A percentile compares a stretch with the other conserved stretches of the same genome.
phyloP scores from a whole-genome alignment of 176 grass and related monocot species.

The Rhynchospora breviuscula region DNA sequence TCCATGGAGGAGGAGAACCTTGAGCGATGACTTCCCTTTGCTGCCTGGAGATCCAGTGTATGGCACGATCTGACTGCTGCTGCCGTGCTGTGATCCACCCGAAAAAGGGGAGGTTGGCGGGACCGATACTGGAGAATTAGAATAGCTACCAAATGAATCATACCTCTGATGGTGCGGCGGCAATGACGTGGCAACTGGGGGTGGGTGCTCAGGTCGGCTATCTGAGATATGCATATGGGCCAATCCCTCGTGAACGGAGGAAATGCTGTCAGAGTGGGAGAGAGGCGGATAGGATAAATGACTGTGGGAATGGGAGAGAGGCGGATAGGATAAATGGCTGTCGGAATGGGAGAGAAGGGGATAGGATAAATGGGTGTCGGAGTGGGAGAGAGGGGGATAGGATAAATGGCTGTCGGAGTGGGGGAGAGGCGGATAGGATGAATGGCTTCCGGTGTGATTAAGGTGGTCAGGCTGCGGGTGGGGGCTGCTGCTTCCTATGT shows the following conservation, averaged over 20 bases:
- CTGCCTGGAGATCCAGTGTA: background rate
- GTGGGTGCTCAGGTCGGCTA: background rate
- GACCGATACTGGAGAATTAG: background rate
- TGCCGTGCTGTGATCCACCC: background rate
- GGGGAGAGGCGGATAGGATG: background rate
- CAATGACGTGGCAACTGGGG: background rate
- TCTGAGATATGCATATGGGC: conserved; percentile 22
- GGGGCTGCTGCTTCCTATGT: too few relatives aligned
- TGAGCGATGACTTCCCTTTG: conserved; percentile 14
- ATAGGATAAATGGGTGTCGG: too few relatives aligned
- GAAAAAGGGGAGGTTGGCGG: background rate
- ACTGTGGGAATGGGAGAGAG: too few relatives aligned
- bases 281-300: background rate
- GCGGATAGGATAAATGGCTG: too few relatives aligned
- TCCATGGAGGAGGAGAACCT: conserved; percentile 60
- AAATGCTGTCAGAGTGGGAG: conserved; percentile 4
- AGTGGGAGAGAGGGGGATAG: too few relatives aligned
- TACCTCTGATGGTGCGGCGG: background rate
- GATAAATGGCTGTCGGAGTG: too few relatives aligned
- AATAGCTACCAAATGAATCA: background rate
- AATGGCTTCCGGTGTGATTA: background rate
- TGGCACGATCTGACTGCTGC: background rate
- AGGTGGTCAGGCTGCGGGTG: too few relatives aligned
- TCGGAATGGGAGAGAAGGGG: too few relatives aligned
- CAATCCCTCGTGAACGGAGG: background rate